These are phyloP conservation scores for Oryza brachyantha DNA, from an alignment of 176 grass and related monocot genomes.

Conservation along the genomic window DNA sequence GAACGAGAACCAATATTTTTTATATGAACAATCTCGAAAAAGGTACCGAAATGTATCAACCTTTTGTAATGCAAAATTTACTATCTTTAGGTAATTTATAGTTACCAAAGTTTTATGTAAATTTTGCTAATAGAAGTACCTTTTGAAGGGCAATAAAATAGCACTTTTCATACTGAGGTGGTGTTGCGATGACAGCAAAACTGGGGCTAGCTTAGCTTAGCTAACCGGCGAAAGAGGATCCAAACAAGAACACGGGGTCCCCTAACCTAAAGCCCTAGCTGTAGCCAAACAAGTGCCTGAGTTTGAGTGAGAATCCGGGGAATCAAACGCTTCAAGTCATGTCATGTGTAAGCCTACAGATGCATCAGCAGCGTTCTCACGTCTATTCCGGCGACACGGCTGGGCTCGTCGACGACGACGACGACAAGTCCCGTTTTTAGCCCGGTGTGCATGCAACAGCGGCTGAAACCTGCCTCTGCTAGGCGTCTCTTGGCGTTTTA, in stretches of 20 bases:
- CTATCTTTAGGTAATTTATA: too few relatives aligned
- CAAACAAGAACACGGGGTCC: neutral
- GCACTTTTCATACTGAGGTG: neutral
- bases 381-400: neutral
- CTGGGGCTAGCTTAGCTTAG: neutral
- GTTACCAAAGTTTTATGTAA: too few relatives aligned
- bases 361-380: neutral
- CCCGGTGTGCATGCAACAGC: too few relatives aligned
- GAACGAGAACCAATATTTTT: too few relatives aligned
- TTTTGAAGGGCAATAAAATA: too few relatives aligned
- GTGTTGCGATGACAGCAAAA: neutral
- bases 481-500: too few relatives aligned
- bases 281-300: neutral
- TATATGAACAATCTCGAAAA: too few relatives aligned
- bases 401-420: neutral
- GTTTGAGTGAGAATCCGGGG: constrained; percentile 33
- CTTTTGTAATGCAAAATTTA: too few relatives aligned
- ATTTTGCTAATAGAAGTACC: too few relatives aligned
- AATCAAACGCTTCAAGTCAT: constrained; percentile 13
- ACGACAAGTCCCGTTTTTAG: neutral
- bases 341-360: too few relatives aligned
- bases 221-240: neutral
- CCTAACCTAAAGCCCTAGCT: neutral
- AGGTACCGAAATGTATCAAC: too few relatives aligned
- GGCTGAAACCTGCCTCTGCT: too few relatives aligned